Percentiles rank a stretch among this genome's conserved stretches.
Evolutionary conservation across 2,329 filamentous ascomycete species (phyloP).

Genomic region (Paraconiothyrium sp.): DNA sequence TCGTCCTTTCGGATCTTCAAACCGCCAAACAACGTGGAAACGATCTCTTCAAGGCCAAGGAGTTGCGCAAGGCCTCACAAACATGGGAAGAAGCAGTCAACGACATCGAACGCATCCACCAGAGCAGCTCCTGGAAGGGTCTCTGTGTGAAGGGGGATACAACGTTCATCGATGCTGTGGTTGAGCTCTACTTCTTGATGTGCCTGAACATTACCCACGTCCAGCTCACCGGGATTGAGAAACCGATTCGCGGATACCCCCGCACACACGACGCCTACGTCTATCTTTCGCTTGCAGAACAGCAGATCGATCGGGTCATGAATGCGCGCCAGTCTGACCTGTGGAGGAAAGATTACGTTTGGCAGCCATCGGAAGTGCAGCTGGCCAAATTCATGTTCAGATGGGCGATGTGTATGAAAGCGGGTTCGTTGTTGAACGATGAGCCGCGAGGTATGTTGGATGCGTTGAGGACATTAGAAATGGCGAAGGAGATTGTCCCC

Average conservation of each 20-base stretch:
- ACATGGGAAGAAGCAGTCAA: constrained; percentile 25
- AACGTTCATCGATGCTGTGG: constrained; percentile 25
- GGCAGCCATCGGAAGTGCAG: neutral
- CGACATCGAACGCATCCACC: constrained; percentile 21
- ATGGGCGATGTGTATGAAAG: constrained; percentile 6
- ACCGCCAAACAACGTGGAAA: constrained; percentile 25
- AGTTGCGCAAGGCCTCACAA: constrained; percentile 12
- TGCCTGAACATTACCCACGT: constrained; percentile 28
- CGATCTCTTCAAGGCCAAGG: constrained; percentile 15
- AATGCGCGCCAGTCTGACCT: neutral
- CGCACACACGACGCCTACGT: neutral
- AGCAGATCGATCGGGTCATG: constrained; percentile 4
- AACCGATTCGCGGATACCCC: constrained; percentile 1
- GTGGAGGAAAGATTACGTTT: neutral
- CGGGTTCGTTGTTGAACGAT: neutral
- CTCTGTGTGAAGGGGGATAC: constrained; percentile 18
- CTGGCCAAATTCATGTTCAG: constrained; percentile 8
- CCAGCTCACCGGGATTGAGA: constrained; percentile 16
- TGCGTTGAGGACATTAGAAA: neutral
- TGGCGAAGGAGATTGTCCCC: neutral
- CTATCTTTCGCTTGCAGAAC: neutral
- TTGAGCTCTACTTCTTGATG: constrained; percentile 27
- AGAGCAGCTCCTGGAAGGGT: constrained; percentile 21
- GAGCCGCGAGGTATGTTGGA: neutral
- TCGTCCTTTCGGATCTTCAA: constrained; percentile 18